Base-by-base conservation (phyloP, 1,284 basidiomycete species). In the Cerrena zonata region DNA sequence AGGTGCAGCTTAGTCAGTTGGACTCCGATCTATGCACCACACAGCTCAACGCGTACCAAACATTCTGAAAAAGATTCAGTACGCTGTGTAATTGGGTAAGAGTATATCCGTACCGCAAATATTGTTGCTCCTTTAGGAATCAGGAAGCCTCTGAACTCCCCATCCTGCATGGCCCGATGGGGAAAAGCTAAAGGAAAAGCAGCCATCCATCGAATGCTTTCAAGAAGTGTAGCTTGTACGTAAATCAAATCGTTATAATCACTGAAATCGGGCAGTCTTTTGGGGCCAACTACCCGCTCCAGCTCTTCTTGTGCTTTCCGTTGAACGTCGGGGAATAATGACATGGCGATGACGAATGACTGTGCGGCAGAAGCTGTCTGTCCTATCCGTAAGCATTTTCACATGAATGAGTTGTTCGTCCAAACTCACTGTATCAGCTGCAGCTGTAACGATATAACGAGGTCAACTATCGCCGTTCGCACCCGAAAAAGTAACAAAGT, bases 171-270 rank as follows among this genome's bases (percentile, higher is more conserved):
- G 5, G 45, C 13, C 10, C 36, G 26, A 34, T 52, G 51, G 15
- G 51, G 51, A 2, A 50, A 11, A 18, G 48, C 51, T 7, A 49
- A 11, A 19, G 48, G 27, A 4, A 23, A 11, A n/a, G 27, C 48
- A 23, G 48, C 22, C 13, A 24, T 41, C 38, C 40, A 49, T 15
- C 48, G 27, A 24, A 49, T 24, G 23, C n/a, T 15, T 25, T 49
- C 48, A 21, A 49, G 37, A 2, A 54, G 52, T 13, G 58, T 46
- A 3, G 59, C 59, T 18, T 48, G 51, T 15, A 58, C 27, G 37
- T 50, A 50, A 18, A 30, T n/a, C 18, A 47, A 19, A 11, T 36
- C 13, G 22, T 5, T 10, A 12, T 26, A n/a, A n/a, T n/a, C n/a
- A n/a, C n/a, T n/a, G n/a, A n/a, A n/a, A n/a, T n/a, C n/a, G n/a